Conservation (phyloP, 805 yeast genomes). For the Yamadazyma insecticola region DNA sequence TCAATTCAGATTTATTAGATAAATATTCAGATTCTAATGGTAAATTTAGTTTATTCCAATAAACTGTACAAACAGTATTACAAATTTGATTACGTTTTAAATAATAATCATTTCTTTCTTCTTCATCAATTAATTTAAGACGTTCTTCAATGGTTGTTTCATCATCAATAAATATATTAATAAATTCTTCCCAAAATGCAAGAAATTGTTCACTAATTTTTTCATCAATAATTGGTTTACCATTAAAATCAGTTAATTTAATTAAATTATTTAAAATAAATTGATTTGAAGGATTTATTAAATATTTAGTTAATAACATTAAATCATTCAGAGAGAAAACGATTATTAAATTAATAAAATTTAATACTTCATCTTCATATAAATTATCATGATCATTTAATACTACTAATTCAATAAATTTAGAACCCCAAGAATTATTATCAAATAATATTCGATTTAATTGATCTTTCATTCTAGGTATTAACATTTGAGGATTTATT, state of each 20-base stretch:
- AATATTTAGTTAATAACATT: slow-evolving; percentile 33
- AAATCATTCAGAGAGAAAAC: slow-evolving; percentile 46
- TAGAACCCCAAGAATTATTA: slow-evolving; percentile 38
- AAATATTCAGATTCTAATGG: slow-evolving; percentile 21
- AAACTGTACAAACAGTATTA: slow-evolving; percentile 50
- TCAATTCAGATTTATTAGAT: slow-evolving; percentile 50
- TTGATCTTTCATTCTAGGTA: slow-evolving; percentile 9
- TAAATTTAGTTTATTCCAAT: slow-evolving; percentile 63
- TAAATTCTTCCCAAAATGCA: slow-evolving; percentile 66
- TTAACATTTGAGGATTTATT: slow-evolving; percentile 39
- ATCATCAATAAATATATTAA: slow-evolving; percentile 53
- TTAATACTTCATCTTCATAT: slow-evolving; percentile 30
- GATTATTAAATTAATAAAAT: slow-evolving; percentile 43
- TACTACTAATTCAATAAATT: slow-evolving; percentile 30
- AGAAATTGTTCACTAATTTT: slow-evolving; percentile 45
- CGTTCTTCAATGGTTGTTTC: slow-evolving; percentile 25
- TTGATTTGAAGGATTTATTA: slow-evolving; percentile 31
- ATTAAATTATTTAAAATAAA: slow-evolving; percentile 46
- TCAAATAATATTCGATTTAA: slow-evolving; percentile 38
- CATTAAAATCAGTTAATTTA: slow-evolving; percentile 52
- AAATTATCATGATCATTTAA: slow-evolving; percentile 26
- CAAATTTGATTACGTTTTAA: slow-evolving; percentile 32
- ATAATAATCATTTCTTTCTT: slow-evolving; percentile 12
- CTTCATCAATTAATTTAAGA: slow-evolving; percentile 9
- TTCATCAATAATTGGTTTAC: slow-evolving; percentile 58